Conservation (phyloP, 169 alveolate genomes). For the Ichthyophthirius multifiliis region DNA sequence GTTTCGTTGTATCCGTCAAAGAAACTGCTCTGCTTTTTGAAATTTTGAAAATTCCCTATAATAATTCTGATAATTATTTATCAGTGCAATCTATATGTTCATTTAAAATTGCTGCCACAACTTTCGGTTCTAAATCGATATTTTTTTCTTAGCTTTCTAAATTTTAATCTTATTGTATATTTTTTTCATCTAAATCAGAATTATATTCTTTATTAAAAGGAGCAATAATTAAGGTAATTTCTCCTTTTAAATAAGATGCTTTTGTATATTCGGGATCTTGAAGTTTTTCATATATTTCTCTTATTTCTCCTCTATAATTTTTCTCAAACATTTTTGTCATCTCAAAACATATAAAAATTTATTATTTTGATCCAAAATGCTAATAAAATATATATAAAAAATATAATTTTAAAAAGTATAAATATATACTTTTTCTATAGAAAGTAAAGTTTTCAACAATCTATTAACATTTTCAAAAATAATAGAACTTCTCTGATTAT, state of each 20-base stretch:
- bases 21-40: neutral
- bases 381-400: neutral
- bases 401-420: neutral
- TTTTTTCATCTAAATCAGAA: neutral
- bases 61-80: slow-evolving; percentile 14
- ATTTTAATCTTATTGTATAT: slow-evolving; percentile 6
- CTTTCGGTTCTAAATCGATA: slow-evolving; percentile 14
- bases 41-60: slow-evolving; percentile 4
- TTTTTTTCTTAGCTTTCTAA: neutral
- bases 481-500: slow-evolving; percentile 35
- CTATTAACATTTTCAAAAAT: slow-evolving; percentile 65
- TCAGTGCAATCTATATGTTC: slow-evolving; percentile 25
- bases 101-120: slow-evolving; percentile 9
- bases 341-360: slow-evolving; percentile 58
- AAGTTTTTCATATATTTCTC: slow-evolving; percentile 38
- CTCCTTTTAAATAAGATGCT: slow-evolving; percentile 60
- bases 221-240: slow-evolving; percentile 61
- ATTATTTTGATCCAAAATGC: slow-evolving; percentile 51
- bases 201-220: slow-evolving; percentile 46
- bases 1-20: neutral
- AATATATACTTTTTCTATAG: slow-evolving; percentile 18
- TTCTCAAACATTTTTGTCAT: slow-evolving; percentile 66
- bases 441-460: slow-evolving; percentile 29
- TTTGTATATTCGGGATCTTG: slow-evolving; percentile 29
- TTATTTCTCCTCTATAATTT: slow-evolving; percentile 49